Percentiles rank a stretch among this genome's conserved stretches.
Conservation (phyloP, 2,329 filamentous ascomycete genomes). For the Pseudogymnoascus sp. region DNA sequence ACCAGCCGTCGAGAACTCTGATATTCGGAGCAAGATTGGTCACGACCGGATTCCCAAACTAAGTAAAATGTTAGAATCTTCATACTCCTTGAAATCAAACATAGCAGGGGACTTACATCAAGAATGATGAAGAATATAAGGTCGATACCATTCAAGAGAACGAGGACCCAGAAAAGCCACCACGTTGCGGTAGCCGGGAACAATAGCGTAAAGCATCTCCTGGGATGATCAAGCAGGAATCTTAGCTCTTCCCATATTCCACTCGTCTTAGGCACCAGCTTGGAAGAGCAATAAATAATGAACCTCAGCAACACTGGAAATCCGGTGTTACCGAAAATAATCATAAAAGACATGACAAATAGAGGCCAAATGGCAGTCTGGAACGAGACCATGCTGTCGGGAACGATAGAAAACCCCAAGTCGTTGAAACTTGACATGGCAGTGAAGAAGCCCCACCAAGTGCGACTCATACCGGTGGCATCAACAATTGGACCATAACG, state of each 20-base stretch:
- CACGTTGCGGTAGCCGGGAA: conserved; percentile 84
- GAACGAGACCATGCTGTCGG: conserved; percentile 91
- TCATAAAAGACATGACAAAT: conserved; percentile 73
- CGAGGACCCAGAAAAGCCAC: conserved; percentile 84
- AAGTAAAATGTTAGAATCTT: neutral
- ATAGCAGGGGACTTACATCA: conserved; percentile 53
- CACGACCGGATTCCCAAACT: conserved; percentile 50
- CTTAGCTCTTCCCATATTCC: conserved; percentile 78
- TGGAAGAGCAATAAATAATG: conserved; percentile 76
- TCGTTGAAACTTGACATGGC: conserved; percentile 87
- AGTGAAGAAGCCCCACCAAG: conserved; percentile 93
- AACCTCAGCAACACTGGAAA: conserved; percentile 93
- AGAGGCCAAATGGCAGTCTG: conserved; percentile 68
- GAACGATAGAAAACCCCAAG: conserved; percentile 85
- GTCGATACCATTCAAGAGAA: conserved; percentile 74
- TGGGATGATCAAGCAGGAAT: conserved; percentile 85
- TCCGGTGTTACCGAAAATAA: conserved; percentile 90
- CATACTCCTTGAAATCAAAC: neutral
- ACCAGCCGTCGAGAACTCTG: conserved; percentile 77
- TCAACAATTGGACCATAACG: conserved; percentile 61
- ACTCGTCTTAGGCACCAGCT: conserved; percentile 55
- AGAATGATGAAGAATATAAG: conserved; percentile 85
- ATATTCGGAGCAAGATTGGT: conserved; percentile 62
- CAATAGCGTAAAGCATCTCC: conserved; percentile 88
- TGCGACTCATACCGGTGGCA: conserved; percentile 51